phyloP scores from a whole-genome alignment of 192 early-diverging fungal species.

The Podila clonocystis region DNA sequence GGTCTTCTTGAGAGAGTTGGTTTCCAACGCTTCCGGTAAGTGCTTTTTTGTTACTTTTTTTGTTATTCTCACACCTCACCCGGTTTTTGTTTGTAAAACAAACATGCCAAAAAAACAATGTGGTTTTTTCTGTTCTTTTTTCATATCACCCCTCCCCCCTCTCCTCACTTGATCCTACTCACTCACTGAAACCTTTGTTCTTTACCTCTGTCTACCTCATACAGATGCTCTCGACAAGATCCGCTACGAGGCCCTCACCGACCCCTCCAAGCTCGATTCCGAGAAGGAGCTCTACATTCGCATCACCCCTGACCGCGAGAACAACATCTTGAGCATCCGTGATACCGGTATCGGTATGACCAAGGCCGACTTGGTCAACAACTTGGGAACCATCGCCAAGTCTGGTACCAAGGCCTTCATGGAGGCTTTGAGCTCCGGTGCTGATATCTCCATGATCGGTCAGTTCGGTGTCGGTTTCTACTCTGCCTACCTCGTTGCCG shows the following conservation, averaged over 20 bases:
- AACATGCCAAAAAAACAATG: not conserved
- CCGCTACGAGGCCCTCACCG: constrained; percentile 96
- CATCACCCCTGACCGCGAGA: constrained; percentile 86
- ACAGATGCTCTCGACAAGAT: constrained; percentile 97
- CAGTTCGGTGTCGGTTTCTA: constrained; percentile 99
- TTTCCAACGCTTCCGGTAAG: constrained; percentile 80
- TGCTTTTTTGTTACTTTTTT: not conserved
- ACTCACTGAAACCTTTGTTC: not conserved
- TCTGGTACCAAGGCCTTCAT: constrained; percentile 99
- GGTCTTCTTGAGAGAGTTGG: constrained; percentile 98
- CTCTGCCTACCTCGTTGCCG: constrained; percentile 99
- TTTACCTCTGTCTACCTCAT: not conserved
- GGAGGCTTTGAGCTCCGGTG: constrained; percentile 95
- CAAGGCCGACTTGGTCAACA: constrained; percentile 95
- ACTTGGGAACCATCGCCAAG: constrained; percentile 99
- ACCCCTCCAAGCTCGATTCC: constrained; percentile 92
- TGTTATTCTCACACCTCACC: not conserved
- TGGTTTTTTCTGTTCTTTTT: not conserved
- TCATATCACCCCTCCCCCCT: not conserved
- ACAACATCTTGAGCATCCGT: constrained; percentile 90
- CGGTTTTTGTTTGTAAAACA: not conserved
- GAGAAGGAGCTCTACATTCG: constrained; percentile 96
- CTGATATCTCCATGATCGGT: constrained; percentile 99
- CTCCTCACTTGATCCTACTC: not conserved
- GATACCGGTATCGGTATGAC: constrained; percentile 95